phyloP scores from a whole-genome alignment of 2,329 filamentous ascomycete genomes.

The Scortechinia acanthostroma region DNA sequence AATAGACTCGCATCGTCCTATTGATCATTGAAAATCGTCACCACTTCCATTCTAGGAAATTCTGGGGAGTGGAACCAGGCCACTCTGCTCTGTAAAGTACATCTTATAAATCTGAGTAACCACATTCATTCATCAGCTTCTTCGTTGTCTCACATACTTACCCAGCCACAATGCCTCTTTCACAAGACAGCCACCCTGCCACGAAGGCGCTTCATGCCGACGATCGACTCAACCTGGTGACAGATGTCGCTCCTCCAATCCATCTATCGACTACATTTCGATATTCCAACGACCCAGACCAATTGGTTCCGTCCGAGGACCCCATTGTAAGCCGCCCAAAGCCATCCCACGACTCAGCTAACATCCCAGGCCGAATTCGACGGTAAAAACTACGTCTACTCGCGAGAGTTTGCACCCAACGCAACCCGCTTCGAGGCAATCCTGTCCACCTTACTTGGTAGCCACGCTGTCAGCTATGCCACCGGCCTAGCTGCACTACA shows the following conservation, averaged over 20 bases:
- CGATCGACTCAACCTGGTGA: background rate
- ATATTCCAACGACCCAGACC: background rate
- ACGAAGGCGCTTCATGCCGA: background rate
- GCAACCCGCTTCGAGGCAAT: slow-evolving; percentile 62
- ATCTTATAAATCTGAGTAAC: too few relatives aligned
- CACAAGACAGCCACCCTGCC: too few relatives aligned
- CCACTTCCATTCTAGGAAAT: too few relatives aligned
- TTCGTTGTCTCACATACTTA: too few relatives aligned
- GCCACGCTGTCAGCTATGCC: slow-evolving; percentile 49
- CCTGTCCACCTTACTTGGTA: slow-evolving; percentile 47
- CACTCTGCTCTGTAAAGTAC: too few relatives aligned
- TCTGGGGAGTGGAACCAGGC: too few relatives aligned
- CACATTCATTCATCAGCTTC: too few relatives aligned
- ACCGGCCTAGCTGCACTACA: slow-evolving; percentile 66
- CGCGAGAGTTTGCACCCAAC: slow-evolving; percentile 53
- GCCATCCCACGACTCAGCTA: background rate
- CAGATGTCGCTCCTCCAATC: background rate
- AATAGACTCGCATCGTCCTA: too few relatives aligned
- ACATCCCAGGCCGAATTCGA: slow-evolving; percentile 11
- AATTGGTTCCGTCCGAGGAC: background rate
- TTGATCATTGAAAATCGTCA: too few relatives aligned
- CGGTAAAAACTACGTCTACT: slow-evolving; percentile 48
- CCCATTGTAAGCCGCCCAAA: slow-evolving; percentile 20
- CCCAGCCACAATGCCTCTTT: too few relatives aligned
- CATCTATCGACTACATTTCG: background rate